Conservation (phyloP, 2,329 filamentous ascomycete species). For the Fusarium virguliforme region DNA sequence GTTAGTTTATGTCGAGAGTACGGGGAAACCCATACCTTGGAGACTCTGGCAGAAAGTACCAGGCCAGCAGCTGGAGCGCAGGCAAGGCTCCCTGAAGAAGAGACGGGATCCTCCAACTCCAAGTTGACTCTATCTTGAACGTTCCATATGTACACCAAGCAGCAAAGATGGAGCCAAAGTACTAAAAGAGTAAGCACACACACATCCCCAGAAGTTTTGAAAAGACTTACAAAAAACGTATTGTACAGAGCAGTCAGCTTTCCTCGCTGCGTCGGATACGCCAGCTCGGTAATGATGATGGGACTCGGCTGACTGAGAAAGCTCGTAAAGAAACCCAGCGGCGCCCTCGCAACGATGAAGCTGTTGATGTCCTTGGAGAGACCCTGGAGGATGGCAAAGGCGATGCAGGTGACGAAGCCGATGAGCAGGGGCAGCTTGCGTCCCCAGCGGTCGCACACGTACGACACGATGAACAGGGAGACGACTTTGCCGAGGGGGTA, state of each 20-base stretch:
- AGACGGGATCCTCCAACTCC: constrained; percentile 35
- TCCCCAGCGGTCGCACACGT: constrained; percentile 58
- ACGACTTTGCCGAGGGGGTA: constrained; percentile 59
- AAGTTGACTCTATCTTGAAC: constrained; percentile 15
- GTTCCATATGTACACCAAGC: constrained; percentile 32
- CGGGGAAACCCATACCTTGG: background rate
- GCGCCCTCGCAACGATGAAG: background rate
- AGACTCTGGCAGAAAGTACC: constrained; percentile 11
- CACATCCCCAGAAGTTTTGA: background rate
- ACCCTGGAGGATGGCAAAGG: constrained; percentile 4
- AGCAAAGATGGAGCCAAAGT: constrained; percentile 26
- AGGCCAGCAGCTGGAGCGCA: background rate
- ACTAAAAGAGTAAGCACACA: constrained; percentile 27
- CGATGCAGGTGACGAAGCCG: constrained; percentile 43
- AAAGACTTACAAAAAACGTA: constrained; percentile 6
- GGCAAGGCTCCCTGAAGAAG: constrained; percentile 24
- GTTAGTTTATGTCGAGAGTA: background rate
- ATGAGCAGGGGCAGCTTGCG: constrained; percentile 56
- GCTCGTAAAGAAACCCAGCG: constrained; percentile 7
- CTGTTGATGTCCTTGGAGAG: constrained; percentile 3
- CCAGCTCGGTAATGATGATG: background rate
- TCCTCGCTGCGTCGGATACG: constrained; percentile 6
- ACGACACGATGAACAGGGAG: constrained; percentile 54
- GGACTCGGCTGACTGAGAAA: constrained; percentile 1
- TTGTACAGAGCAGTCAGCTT: constrained; percentile 7